Evolutionary conservation across 441 rosid species (phyloP).

Genomic region (Macaranga tanarius): DNA sequence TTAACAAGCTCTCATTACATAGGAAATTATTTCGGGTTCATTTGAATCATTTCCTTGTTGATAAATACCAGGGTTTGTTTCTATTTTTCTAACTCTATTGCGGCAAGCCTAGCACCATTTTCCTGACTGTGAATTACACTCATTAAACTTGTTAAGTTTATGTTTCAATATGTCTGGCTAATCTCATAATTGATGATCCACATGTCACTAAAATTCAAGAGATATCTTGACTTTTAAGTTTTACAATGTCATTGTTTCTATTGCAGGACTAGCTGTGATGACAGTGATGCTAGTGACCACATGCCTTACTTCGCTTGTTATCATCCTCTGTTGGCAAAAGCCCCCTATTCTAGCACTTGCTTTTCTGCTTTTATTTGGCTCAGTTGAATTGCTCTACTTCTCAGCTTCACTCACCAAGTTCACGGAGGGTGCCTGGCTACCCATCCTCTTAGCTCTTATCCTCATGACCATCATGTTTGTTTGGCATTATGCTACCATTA

Average conservation of each 20-base stretch:
- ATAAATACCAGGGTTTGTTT: background rate
- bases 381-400: conserved; percentile 86
- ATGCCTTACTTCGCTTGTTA: conserved; percentile 80
- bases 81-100: background rate
- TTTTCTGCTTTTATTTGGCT: conserved; percentile 83
- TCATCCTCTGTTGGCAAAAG: conserved; percentile 89
- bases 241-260: background rate
- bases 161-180: background rate
- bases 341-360: conserved; percentile 67
- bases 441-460: conserved; percentile 79
- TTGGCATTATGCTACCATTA: conserved; percentile 92
- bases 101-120: background rate
- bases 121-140: background rate
- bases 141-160: background rate
- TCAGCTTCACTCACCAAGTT: conserved; percentile 93
- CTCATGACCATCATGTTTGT: conserved; percentile 86
- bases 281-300: conserved; percentile 98
- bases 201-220: too few relatives aligned
- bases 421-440: conserved; percentile 98
- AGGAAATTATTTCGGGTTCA: background rate
- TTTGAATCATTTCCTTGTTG: background rate
- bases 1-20: background rate
- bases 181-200: background rate
- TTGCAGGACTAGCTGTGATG: conserved; percentile 93
- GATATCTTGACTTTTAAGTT: background rate